Conservation (phyloP, 1,139 yeast genomes). For the Yamadazyma siamensis region DNA sequence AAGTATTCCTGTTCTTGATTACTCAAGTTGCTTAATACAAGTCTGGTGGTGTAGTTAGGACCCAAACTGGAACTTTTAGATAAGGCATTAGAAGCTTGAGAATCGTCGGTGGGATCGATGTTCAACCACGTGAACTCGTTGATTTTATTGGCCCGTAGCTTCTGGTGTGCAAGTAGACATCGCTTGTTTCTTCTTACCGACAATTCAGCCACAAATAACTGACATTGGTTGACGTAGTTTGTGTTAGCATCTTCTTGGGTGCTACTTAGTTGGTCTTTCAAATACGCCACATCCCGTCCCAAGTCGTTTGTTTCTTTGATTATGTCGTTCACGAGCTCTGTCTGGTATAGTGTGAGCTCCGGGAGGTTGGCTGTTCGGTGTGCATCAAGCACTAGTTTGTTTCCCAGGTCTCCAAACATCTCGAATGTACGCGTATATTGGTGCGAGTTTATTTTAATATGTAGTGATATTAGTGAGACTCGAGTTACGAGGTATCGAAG, state of each 20-base stretch:
- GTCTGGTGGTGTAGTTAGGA: constrained; percentile 27
- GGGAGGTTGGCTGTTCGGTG: constrained; percentile 70
- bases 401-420: constrained; percentile 93
- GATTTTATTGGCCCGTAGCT: constrained; percentile 63
- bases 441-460: constrained; percentile 1
- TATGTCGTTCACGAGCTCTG: constrained; percentile 68
- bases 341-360: constrained; percentile 68
- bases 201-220: constrained; percentile 74
- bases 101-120: constrained; percentile 31
- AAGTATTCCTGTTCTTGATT: constrained; percentile 81
- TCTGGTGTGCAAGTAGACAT: constrained; percentile 81
- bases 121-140: constrained; percentile 71
- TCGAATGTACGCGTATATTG: constrained; percentile 1
- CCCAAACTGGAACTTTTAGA: constrained; percentile 10
- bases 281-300: constrained; percentile 47
- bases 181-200: constrained; percentile 86
- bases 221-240: constrained; percentile 58
- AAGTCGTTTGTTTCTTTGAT: constrained; percentile 58
- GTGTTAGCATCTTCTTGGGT: constrained; percentile 29
- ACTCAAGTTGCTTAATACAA: constrained; percentile 52
- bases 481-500: neutral
- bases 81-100: constrained; percentile 5
- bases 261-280: constrained; percentile 20
- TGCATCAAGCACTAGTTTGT: constrained; percentile 80
- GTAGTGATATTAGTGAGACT: constrained; percentile 7